These are phyloP conservation scores for Starmerella geochares DNA, from an alignment of 805 yeast genomes.

Conservation along the genomic window DNA sequence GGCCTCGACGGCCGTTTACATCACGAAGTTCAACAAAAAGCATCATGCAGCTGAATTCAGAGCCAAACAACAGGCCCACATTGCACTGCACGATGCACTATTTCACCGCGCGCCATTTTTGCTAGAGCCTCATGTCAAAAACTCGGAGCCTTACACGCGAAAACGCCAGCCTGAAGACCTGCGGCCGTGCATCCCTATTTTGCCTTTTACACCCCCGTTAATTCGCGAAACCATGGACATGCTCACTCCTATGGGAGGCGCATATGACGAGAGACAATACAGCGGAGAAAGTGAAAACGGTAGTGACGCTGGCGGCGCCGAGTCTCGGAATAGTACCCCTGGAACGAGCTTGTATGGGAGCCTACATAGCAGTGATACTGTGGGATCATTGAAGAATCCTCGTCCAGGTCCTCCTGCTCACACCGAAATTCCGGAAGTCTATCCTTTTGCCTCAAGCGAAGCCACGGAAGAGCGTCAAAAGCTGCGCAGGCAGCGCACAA, in stretches of 20 bases:
- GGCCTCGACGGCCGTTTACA: constrained; percentile 47
- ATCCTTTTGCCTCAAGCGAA: constrained; percentile 12
- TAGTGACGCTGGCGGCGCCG: not conserved
- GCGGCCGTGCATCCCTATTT: constrained; percentile 14
- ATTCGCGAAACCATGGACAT: constrained; percentile 9
- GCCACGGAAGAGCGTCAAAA: constrained; percentile 8
- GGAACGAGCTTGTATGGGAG: not conserved
- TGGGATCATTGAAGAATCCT: not conserved
- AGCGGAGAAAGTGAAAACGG: not conserved
- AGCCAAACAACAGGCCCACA: constrained; percentile 51
- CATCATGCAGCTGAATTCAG: constrained; percentile 40
- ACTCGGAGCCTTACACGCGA: constrained; percentile 12
- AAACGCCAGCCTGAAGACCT: constrained; percentile 4
- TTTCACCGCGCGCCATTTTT: constrained; percentile 71
- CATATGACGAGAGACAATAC: not conserved
- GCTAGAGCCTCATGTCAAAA: constrained; percentile 28
- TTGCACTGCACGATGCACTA: constrained; percentile 67
- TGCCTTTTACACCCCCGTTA: constrained; percentile 17
- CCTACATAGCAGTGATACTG: not conserved
- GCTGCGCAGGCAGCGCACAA: not conserved
- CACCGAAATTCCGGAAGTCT: constrained; percentile 9
- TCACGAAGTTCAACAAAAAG: constrained; percentile 52
- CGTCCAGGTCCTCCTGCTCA: not conserved
- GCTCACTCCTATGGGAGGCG: not conserved
- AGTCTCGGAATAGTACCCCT: not conserved